Percentiles rank a stretch among this genome's conserved stretches.
Evolutionary conservation across 1,284 basidiomycete species (phyloP).

Genomic region (Amylostereum chailletii): DNA sequence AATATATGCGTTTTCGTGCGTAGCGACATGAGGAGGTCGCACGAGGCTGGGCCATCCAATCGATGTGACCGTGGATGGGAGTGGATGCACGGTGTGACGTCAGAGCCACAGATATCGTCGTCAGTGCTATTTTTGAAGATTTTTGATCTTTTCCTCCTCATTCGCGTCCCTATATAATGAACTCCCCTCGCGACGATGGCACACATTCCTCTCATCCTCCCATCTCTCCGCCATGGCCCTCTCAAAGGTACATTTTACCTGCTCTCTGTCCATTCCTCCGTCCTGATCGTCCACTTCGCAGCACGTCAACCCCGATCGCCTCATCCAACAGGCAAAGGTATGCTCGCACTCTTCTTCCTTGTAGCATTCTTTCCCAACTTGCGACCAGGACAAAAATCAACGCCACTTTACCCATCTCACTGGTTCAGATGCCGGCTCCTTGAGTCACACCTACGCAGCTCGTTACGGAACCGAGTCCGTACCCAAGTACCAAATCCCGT

Average conservation of each 20-base stretch:
- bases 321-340: slow-evolving; percentile 50
- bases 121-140: no score
- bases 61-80: no score
- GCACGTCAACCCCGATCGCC: slow-evolving; percentile 57
- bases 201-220: neutral
- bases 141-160: no score
- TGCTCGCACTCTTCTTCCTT: slow-evolving; percentile 5
- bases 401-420: slow-evolving; percentile 28
- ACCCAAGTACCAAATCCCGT: slow-evolving; percentile 62
- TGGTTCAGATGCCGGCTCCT: slow-evolving; percentile 22
- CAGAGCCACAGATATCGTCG: no score
- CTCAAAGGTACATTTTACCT: slow-evolving; percentile 32
- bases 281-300: slow-evolving; percentile 16
- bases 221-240: slow-evolving; percentile 32
- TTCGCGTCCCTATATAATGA: no score
- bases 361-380: neutral
- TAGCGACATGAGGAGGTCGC: no score
- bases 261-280: neutral
- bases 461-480: slow-evolving; percentile 57
- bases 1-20: no score
- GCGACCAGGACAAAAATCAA: slow-evolving; percentile 35
- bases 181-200: no score
- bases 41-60: no score
- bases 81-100: no score
- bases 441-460: slow-evolving; percentile 46